Percentiles rank a stretch among this genome's conserved stretches.
Conservation (phyloP, 345 rosid genomes). For the Leavenworthia alabamica region DNA sequence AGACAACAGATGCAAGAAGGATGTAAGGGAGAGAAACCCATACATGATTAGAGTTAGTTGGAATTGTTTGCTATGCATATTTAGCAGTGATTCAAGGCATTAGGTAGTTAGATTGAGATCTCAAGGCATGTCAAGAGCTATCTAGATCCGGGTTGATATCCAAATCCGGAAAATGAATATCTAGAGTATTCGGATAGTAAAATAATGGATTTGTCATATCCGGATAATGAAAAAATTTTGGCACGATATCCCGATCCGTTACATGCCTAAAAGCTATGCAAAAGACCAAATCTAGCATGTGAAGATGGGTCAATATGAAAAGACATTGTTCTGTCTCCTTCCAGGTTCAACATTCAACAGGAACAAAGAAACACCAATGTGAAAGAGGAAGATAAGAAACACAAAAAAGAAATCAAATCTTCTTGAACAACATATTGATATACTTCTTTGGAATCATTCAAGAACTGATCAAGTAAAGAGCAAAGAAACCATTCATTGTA, state of each 20-base stretch:
- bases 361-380: slow-evolving; percentile 36
- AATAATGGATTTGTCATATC: too few species aligned
- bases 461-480: not conserved
- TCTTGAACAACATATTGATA: not conserved
- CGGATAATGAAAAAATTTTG: too few species aligned
- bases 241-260: too few species aligned
- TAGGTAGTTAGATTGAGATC: too few species aligned
- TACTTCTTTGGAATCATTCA: not conserved
- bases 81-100: slow-evolving; percentile 89
- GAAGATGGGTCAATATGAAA: slow-evolving; percentile 84
- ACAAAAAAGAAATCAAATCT: too few species aligned
- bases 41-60: slow-evolving; percentile 93
- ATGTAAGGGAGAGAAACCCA: slow-evolving; percentile 56
- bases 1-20: slow-evolving; percentile 47
- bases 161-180: too few species aligned
- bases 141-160: slow-evolving; percentile 80
- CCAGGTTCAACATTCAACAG: slow-evolving; percentile 71
- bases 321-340: slow-evolving; percentile 86
- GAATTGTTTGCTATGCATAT: slow-evolving; percentile 92
- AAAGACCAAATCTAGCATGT: slow-evolving; percentile 60
- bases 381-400: too few species aligned
- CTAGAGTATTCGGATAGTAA: too few species aligned
- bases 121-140: too few species aligned
- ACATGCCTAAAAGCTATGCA: slow-evolving; percentile 71
- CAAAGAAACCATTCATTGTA: too few species aligned